Evolutionary conservation across 2,329 filamentous ascomycete genomes (phyloP), one percentile per base, ranked within the genome.

Genomic region (Remersonia thermophila): DNA sequence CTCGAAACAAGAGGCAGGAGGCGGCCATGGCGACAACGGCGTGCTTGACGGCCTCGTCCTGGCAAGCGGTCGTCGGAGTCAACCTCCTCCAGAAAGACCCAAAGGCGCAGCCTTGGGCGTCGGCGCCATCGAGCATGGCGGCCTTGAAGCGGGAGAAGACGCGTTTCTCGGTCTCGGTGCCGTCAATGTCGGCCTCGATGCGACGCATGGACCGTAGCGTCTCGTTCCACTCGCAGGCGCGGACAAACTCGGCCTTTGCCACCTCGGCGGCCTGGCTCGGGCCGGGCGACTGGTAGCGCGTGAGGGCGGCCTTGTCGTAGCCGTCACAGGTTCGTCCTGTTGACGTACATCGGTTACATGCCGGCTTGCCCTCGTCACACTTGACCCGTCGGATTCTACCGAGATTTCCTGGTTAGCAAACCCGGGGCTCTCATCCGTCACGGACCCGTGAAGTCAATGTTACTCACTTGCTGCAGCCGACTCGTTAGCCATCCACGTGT

Each of bases 81-180:
- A 55, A 36, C 4, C 48, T 46, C 26, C 41, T 46, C 55, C 55
- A 57, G 35, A 57, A 57, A 28, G 37, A 31, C 4, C 35, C 25
- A 18, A 47, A 44, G 23, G 33, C 27, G 30, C 39, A 44, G 18
- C 39, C 15, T n/a, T 44, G 37, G 27, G 53, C 46, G 13, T 50
- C 49, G 4, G 55, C 42, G 3, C 53, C 51, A 13, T 47, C 51
- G 18, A 52, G 48, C 2, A 55, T 54, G 11, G 51, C 45, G 13
- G 45, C 44, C 2, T 55, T 50, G 46, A 59, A 58, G 12, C 49
- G 51, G 40, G 57, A 54, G 44, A 61, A 58, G 42, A 56, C 55
- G 18, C 49, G 40, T 12, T 54, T 53, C 44, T 60, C 58, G 14
- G 46, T 44, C 15, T 54, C 46, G 27, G 53, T 55, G 27, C 57